Percentiles rank a stretch among this genome's conserved stretches.
Conservation (phyloP, 768 basidiomycete genomes). For the Suillus subalutaceus region DNA sequence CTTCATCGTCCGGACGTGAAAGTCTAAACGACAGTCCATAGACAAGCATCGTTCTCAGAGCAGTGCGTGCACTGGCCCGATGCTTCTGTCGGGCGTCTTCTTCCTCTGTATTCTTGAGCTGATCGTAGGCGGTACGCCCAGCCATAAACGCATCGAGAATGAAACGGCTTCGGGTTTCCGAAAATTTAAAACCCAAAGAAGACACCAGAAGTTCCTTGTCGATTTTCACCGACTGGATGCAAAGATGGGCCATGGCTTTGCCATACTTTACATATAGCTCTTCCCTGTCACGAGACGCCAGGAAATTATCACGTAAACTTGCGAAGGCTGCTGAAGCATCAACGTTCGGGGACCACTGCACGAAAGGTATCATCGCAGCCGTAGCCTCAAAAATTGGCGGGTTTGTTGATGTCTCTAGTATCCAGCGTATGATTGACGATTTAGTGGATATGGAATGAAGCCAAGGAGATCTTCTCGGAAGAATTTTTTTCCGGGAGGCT, state of each 20-base stretch:
- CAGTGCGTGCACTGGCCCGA: neutral
- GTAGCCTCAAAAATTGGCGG: neutral
- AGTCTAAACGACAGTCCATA: neutral
- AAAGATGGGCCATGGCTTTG: neutral
- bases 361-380: neutral
- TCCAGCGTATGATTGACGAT: constrained; percentile 16
- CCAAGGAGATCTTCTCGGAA: neutral
- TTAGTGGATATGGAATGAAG: neutral
- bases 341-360: neutral
- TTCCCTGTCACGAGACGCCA: neutral
- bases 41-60: neutral
- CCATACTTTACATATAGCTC: neutral
- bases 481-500: neutral
- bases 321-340: neutral
- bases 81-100: neutral
- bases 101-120: neutral
- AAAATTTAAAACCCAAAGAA: neutral
- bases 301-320: neutral
- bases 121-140: neutral
- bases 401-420: constrained; percentile 20
- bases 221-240: neutral
- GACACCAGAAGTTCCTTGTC: neutral
- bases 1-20: neutral
- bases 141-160: neutral
- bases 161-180: neutral